Conservation (phyloP, 2,329 filamentous ascomycete genomes). For the Ophiostoma piceae region DNA sequence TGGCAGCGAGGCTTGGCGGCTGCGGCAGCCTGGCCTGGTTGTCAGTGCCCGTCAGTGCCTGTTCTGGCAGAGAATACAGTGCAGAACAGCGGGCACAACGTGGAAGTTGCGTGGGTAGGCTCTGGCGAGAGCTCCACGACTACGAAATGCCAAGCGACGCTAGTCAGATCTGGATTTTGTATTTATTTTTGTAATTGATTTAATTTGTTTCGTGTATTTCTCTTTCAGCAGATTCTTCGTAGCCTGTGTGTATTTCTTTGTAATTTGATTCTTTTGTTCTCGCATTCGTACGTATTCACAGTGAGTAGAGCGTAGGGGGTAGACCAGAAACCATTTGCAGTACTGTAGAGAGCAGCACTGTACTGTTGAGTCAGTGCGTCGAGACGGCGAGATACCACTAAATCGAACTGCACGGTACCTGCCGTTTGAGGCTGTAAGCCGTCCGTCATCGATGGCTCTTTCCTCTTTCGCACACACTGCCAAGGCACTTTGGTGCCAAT, state of each 20-base stretch:
- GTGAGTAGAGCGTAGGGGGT: no score
- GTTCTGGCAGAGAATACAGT: conserved; percentile 1
- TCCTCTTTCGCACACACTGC: conserved; percentile 18
- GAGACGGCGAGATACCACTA: no score
- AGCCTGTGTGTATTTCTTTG: not conserved
- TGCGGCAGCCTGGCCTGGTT: conserved; percentile 11
- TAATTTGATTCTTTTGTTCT: conserved; percentile 2
- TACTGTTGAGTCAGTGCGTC: not conserved
- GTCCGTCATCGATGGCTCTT: not conserved
- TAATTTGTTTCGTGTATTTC: not conserved
- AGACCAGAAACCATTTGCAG: not conserved
- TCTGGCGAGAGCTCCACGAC: not conserved
- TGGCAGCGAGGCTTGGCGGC: conserved; percentile 21
- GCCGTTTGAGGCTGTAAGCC: not conserved
- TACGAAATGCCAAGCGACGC: conserved; percentile 19
- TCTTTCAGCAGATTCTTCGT: not conserved
- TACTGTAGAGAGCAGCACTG: not conserved
- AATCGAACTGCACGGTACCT: not conserved
- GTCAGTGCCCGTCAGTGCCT: not conserved
- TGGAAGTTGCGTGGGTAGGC: conserved; percentile 12
- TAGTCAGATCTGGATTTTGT: not conserved
- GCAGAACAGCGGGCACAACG: conserved; percentile 20
- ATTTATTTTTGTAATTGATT: not conserved
- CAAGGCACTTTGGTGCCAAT: conserved; percentile 9
- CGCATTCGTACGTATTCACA: not conserved